Conservation (phyloP, 78 protist genomes). For the Cavenderia fasciculata region DNA sequence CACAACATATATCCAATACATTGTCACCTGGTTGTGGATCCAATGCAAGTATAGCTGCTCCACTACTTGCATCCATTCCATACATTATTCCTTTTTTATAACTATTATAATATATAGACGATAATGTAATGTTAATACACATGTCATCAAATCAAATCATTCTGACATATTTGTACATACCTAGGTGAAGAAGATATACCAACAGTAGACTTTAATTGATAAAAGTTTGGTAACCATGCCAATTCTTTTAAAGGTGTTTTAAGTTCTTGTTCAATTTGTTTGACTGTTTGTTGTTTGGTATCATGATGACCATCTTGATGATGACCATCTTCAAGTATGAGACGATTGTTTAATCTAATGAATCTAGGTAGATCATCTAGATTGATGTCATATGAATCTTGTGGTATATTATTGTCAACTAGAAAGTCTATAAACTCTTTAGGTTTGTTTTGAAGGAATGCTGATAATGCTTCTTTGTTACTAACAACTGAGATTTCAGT, state of each 20-base stretch:
- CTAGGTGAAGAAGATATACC: constrained; percentile 33
- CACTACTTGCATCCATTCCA: constrained; percentile 84
- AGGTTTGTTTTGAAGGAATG: constrained; percentile 38
- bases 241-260: constrained; percentile 6
- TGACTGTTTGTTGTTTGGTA: neutral
- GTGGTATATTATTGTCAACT: constrained; percentile 37
- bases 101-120: neutral
- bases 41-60: constrained; percentile 81
- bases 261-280: constrained; percentile 16
- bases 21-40: constrained; percentile 60
- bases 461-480: neutral
- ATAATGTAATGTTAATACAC: neutral
- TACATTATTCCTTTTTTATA: constrained; percentile 55
- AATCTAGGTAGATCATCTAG: constrained; percentile 50
- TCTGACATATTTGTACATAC: constrained; percentile 17
- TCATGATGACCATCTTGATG: no score
- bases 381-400: constrained; percentile 54
- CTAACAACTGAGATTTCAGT: no score
- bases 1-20: constrained; percentile 88
- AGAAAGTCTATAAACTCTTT: constrained; percentile 57
- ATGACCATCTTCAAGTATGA: neutral
- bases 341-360: constrained; percentile 26
- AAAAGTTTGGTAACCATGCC: constrained; percentile 45
- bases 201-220: constrained; percentile 1
- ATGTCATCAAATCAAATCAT: neutral